Evolutionary conservation across 192 early-diverging fungal species (phyloP).

Genomic region (Linnemannia elongata): DNA sequence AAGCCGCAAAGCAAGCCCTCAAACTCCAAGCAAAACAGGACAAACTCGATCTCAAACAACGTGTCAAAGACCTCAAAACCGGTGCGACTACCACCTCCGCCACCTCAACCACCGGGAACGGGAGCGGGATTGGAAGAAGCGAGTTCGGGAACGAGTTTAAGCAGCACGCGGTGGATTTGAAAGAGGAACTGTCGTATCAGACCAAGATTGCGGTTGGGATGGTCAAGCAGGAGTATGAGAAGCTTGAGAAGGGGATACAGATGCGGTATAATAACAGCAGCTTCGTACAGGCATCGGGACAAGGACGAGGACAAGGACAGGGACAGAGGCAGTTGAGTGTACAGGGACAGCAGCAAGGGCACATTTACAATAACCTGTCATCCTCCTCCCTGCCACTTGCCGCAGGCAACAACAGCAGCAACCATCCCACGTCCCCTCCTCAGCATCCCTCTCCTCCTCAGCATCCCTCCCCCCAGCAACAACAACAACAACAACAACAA

Average conservation of each 20-base stretch:
- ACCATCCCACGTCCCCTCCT: not conserved
- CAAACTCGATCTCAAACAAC: not conserved
- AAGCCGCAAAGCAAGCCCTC: constrained; percentile 7
- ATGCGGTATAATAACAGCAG: not conserved
- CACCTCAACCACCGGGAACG: not conserved
- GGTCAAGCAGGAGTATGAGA: constrained; percentile 2
- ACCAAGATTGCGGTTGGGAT: constrained; percentile 3
- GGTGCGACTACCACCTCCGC: not conserved
- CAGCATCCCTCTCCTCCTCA: not conserved
- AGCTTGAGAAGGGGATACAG: not conserved
- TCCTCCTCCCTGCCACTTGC: not conserved
- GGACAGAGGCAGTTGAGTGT: not conserved
- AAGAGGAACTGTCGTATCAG: constrained; percentile 17
- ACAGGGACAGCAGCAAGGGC: not conserved
- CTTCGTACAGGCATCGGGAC: not conserved
- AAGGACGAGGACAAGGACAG: not conserved
- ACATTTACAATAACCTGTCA: not conserved
- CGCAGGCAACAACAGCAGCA: not conserved
- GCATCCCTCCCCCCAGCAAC: not conserved
- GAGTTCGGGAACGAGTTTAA: constrained; percentile 14
- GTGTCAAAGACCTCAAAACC: not conserved
- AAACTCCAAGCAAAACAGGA: not conserved
- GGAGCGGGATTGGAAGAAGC: too few relatives aligned
- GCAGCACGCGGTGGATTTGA: constrained; percentile 13
- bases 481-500: not conserved